Evolutionary conservation across 1,284 basidiomycete species (phyloP).

Genomic region (Cutaneotrichosporon dermatis): DNA sequence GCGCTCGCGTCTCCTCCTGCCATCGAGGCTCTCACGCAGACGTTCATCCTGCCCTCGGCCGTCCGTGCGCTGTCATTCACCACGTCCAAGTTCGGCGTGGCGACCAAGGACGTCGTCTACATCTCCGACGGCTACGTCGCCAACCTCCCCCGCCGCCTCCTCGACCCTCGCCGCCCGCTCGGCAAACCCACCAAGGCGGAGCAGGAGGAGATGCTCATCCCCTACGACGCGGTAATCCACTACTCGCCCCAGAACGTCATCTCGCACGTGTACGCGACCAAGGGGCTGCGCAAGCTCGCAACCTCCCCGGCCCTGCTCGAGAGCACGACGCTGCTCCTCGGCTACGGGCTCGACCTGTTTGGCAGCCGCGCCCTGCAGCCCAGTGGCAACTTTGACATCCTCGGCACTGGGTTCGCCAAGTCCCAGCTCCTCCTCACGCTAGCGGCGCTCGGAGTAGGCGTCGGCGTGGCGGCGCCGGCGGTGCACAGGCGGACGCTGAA

Average conservation of each 20-base stretch:
- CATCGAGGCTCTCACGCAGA: slow-evolving; percentile 61
- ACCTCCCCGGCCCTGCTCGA: slow-evolving; percentile 82
- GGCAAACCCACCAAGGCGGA: slow-evolving; percentile 73
- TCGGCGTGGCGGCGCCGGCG: slow-evolving; percentile 61
- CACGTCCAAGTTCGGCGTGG: slow-evolving; percentile 79
- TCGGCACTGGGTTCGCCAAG: slow-evolving; percentile 90
- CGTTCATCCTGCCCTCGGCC: slow-evolving; percentile 66
- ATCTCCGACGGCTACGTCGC: slow-evolving; percentile 73
- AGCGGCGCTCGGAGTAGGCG: slow-evolving; percentile 64
- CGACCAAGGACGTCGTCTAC: slow-evolving; percentile 78
- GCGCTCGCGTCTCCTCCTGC: slow-evolving; percentile 58
- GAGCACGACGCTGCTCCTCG: slow-evolving; percentile 84
- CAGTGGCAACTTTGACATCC: slow-evolving; percentile 84
- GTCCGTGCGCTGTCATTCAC: slow-evolving; percentile 70
- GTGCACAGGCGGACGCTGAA: slow-evolving; percentile 41
- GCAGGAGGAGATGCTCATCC: slow-evolving; percentile 76
- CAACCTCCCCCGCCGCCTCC: slow-evolving; percentile 65
- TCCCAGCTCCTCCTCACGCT: slow-evolving; percentile 82
- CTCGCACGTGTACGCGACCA: slow-evolving; percentile 55
- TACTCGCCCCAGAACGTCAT: slow-evolving; percentile 69
- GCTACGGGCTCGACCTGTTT: slow-evolving; percentile 83
- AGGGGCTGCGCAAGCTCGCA: slow-evolving; percentile 61
- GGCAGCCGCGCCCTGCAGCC: slow-evolving; percentile 70
- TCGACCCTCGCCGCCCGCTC: slow-evolving; percentile 80
- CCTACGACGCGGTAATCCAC: slow-evolving; percentile 74